A percentile compares a stretch with the other conserved stretches of the same genome.
These are phyloP conservation scores for Cicer judaicum DNA, from an alignment of 306 rosid genomes.

Conservation along the genomic window DNA sequence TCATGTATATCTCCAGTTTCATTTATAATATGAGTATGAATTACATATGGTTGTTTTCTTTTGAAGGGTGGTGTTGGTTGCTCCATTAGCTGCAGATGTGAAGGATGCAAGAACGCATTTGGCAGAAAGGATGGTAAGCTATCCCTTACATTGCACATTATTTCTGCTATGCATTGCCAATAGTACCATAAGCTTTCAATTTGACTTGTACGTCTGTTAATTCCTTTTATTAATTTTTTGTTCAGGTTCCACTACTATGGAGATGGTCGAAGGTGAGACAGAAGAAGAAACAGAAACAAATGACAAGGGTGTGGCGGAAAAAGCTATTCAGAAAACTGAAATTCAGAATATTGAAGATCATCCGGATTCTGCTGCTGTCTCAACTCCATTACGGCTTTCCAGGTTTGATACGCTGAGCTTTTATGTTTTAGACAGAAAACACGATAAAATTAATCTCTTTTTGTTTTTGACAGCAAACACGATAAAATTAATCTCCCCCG, in stretches of 20 bases:
- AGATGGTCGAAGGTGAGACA: constrained; percentile 53
- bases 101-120: constrained; percentile 82
- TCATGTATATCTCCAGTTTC: constrained; percentile 22
- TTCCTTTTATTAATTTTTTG: constrained; percentile 24
- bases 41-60: constrained; percentile 43
- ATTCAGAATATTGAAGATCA: constrained; percentile 62
- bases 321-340: constrained; percentile 56
- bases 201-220: background rate
- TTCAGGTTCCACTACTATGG: constrained; percentile 60
- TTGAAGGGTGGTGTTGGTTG: constrained; percentile 95
- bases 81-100: constrained; percentile 87
- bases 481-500: background rate
- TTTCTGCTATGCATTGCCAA: constrained; percentile 1
- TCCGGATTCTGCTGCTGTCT: constrained; percentile 52
- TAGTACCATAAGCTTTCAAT: constrained; percentile 17
- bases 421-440: constrained; percentile 30
- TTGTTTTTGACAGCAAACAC: constrained; percentile 31
- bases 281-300: constrained; percentile 73
- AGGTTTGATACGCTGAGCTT: constrained; percentile 56
- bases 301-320: constrained; percentile 55
- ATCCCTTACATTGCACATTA: background rate
- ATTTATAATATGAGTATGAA: constrained; percentile 41
- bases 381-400: constrained; percentile 68
- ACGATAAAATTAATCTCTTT: background rate
- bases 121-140: constrained; percentile 89